A percentile compares a stretch with the other conserved stretches of the same genome.
phyloP scores from a whole-genome alignment of 495 filamentous ascomycete genomes.

The Astrothelium macrocarpum region DNA sequence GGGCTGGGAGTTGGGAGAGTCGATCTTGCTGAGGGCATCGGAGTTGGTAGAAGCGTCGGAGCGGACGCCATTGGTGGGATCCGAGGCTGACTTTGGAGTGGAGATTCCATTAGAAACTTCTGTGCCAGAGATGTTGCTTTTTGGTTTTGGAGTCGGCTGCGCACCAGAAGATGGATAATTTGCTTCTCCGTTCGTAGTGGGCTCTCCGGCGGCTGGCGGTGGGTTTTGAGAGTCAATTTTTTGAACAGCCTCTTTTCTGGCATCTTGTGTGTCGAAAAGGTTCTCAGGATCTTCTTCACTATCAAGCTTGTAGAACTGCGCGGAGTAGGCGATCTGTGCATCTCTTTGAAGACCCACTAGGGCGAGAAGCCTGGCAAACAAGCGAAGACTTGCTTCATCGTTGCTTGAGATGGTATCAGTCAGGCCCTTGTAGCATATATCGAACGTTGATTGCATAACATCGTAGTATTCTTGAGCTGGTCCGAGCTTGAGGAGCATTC shows the following conservation, averaged over 20 bases:
- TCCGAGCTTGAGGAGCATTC: conserved; percentile 1
- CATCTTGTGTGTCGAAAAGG: neutral
- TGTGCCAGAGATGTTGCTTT: neutral
- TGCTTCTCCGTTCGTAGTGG: neutral
- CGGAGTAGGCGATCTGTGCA: conserved; percentile 2
- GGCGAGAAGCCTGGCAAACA: neutral
- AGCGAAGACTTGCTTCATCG: neutral
- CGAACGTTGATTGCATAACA: conserved; percentile 6
- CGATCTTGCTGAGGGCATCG: conserved; percentile 20
- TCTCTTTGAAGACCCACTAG: neutral
- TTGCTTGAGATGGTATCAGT: neutral
- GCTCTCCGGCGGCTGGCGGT: neutral
- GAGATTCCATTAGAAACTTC: neutral
- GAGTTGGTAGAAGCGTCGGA: neutral
- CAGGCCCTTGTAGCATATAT: conserved; percentile 5
- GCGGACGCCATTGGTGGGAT: neutral
- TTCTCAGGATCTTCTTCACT: neutral
- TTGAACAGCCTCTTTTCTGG: neutral
- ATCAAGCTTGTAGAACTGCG: neutral
- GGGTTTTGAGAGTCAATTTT: neutral
- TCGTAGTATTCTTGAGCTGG: conserved; percentile 6
- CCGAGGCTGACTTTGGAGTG: neutral
- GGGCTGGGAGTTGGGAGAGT: conserved; percentile 1
- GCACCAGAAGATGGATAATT: neutral
- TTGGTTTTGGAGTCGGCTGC: neutral